Evolutionary conservation across 345 rosid species (phyloP), one percentile per base, ranked within the genome.

Genomic region (Eucalyptus sideroxylon): DNA sequence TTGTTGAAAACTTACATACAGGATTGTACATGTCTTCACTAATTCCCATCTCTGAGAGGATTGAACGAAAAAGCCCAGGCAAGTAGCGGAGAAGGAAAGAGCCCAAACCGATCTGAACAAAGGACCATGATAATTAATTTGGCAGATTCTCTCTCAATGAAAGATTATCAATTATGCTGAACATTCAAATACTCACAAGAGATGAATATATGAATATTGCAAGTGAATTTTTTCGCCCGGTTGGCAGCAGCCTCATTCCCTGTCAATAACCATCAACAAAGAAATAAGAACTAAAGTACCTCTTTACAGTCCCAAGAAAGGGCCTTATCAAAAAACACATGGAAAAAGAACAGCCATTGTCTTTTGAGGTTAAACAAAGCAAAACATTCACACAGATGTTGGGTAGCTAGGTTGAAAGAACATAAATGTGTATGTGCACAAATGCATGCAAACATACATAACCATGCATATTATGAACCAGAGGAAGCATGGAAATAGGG

Each of bases 171-270:
- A 40, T 77, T 31, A 31, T 53, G 62, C 67, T 86, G 45, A n/a
- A 31, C n/a, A 40, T 65, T 55, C 19, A 13, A 50, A 91, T 45
- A 95, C 97, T 82, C 93, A 98, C 99, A 92, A 95, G 49, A 19
- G 97, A 93, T 47, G 99, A 94, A 93, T 98, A 98, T 26, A 95
- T 87, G 90, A 97, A 94, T 91, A 98, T 94, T 47, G 96, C 99
- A 86, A 98, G 95, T 17, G 99, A 97, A 92, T 87, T 97, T 92
- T 89, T 94, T 85, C 97, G 94, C 49, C 99, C 98, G 45, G 99
- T 97, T 86, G 99, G 98, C 81, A 98, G 90, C 91, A 98, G 96
- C 93, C 93, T 97, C 99, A 98, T 98, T 56, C 99, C 99, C 99
- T 98, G 93, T 60, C 87, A 53, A 91, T 92, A 17, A 81, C 45